phyloP scores from a whole-genome alignment of 768 basidiomycete species.

The Boletellus ananiceps region DNA sequence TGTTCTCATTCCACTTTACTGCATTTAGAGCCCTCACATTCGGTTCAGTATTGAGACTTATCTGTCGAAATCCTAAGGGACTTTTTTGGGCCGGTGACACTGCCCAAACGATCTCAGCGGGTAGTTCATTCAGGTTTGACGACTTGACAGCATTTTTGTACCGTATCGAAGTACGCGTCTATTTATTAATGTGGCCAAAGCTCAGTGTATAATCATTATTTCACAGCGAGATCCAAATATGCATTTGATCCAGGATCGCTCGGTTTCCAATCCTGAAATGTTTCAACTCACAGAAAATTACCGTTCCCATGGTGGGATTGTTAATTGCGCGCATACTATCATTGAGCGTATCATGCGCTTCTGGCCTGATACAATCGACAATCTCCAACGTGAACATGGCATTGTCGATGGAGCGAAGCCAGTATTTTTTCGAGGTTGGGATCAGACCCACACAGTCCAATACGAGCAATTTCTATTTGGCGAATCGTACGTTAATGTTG shows the following conservation, averaged over 20 bases:
- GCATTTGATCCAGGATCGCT: constrained; percentile 8
- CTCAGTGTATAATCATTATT: background rate
- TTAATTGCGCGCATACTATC: constrained; percentile 58
- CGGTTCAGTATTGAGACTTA: constrained; percentile 48
- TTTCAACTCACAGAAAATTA: background rate
- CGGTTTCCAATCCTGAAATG: constrained; percentile 22
- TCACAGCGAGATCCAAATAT: constrained; percentile 19
- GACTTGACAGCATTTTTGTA: constrained; percentile 66
- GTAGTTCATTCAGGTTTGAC: constrained; percentile 67
- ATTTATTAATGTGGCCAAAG: background rate
- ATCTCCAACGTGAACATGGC: constrained; percentile 50
- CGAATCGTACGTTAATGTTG: constrained; percentile 33
- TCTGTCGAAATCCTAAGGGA: constrained; percentile 64
- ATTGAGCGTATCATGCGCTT: constrained; percentile 57
- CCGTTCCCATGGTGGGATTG: background rate
- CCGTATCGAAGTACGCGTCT: constrained; percentile 48
- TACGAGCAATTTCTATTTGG: constrained; percentile 58
- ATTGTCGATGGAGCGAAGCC: constrained; percentile 52
- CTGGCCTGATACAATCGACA: constrained; percentile 64
- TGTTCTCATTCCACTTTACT: constrained; percentile 8
- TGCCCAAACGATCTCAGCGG: constrained; percentile 71
- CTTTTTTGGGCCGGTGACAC: constrained; percentile 81
- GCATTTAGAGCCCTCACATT: constrained; percentile 6
- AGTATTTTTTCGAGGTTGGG: constrained; percentile 50
- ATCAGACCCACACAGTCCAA: constrained; percentile 33